Percentiles rank a stretch among this genome's conserved stretches.
Evolutionary conservation across 1,284 basidiomycete species (phyloP).

Genomic region (Golubevia pallescens): DNA sequence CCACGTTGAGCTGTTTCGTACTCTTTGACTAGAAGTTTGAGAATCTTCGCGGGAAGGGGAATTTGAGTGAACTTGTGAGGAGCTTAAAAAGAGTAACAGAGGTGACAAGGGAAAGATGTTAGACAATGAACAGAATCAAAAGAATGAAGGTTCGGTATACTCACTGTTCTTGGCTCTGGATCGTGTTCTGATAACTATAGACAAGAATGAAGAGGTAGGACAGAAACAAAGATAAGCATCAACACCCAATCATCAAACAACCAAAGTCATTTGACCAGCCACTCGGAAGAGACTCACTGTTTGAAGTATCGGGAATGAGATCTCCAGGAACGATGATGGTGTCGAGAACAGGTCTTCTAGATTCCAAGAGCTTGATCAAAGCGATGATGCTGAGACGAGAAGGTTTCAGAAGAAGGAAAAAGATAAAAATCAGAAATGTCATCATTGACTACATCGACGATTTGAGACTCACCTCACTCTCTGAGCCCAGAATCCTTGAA

Average conservation of each 20-base stretch:
- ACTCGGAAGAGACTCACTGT: constrained; percentile 4
- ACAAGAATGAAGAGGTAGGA: background rate
- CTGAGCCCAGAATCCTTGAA: constrained; percentile 84
- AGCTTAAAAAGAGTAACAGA: constrained; percentile 66
- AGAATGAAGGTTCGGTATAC: constrained; percentile 25
- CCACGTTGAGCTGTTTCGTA: no score
- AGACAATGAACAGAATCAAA: background rate
- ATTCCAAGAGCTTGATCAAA: constrained; percentile 77
- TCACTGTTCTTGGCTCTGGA: constrained; percentile 83
- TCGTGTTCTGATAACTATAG: constrained; percentile 88
- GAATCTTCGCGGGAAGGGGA: constrained; percentile 85
- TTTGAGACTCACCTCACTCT: constrained; percentile 20
- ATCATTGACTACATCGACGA: background rate
- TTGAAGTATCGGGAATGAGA: constrained; percentile 69
- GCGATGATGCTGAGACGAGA: constrained; percentile 72
- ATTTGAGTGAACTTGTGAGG: constrained; percentile 85
- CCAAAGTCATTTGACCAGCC: background rate
- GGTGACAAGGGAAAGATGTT: background rate
- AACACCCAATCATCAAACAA: background rate
- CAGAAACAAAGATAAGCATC: constrained; percentile 2
- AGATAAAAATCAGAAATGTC: constrained; percentile 67
- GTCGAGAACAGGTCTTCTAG: constrained; percentile 73
- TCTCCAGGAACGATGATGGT: constrained; percentile 86
- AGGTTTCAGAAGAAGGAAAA: background rate
- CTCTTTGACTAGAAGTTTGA: constrained; percentile 87